A percentile compares a stretch with the other conserved stretches of the same genome.
Conservation (phyloP, 345 rosid species). For the thale cress (Arabidopsis thaliana) region DNA sequence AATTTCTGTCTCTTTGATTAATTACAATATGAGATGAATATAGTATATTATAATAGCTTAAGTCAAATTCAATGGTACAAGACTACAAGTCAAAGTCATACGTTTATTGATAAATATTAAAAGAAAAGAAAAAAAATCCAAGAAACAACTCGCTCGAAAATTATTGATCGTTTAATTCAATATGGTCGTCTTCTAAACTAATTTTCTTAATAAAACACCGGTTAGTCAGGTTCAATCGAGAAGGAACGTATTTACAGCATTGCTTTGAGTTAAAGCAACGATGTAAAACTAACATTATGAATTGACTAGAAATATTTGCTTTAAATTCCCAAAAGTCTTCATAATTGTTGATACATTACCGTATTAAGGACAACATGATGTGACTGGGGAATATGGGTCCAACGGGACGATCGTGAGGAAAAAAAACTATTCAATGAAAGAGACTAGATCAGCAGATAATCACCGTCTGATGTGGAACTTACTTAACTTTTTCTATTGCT, state of each 20-base stretch:
- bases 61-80: neutral
- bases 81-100: neutral
- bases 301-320: slow-evolving; percentile 27
- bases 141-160: neutral
- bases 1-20: neutral
- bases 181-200: neutral
- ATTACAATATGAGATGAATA: neutral
- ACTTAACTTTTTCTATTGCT: neutral
- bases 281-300: neutral
- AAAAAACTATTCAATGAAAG: slow-evolving; percentile 15
- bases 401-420: slow-evolving; percentile 18
- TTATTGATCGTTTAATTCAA: neutral
- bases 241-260: neutral
- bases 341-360: slow-evolving; percentile 22
- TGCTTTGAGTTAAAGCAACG: slow-evolving; percentile 16
- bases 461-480: slow-evolving; percentile 25
- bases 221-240: too few species aligned
- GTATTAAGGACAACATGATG: slow-evolving; percentile 27
- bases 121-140: too few species aligned
- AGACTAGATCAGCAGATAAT: neutral
- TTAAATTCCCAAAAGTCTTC: slow-evolving; percentile 27
- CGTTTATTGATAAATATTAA: neutral
- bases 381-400: slow-evolving; percentile 42
- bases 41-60: neutral
- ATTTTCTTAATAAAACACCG: neutral